phyloP scores from a whole-genome alignment of 2,329 filamentous ascomycete genomes.

The Didymella lethalis region DNA sequence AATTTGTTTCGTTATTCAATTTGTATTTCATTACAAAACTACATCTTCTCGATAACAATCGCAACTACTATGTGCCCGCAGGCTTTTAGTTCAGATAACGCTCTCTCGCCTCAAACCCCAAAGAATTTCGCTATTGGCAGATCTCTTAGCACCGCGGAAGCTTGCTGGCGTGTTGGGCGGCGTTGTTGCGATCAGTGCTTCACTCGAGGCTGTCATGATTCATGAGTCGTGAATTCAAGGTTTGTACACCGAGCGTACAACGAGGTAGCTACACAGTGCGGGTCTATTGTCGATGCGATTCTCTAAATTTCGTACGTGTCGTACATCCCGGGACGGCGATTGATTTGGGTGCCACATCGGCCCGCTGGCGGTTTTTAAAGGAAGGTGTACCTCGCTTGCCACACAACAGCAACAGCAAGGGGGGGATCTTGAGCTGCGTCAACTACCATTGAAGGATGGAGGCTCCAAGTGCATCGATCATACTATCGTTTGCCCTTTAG shows the following conservation, averaged over 20 bases:
- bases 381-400: background rate
- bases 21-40: too few relatives aligned
- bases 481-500: too few relatives aligned
- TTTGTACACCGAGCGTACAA: constrained; percentile 3
- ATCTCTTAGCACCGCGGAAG: background rate
- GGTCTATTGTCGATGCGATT: background rate
- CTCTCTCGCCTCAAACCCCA: background rate
- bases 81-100: background rate
- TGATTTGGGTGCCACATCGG: constrained; percentile 1
- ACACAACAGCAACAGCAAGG: background rate
- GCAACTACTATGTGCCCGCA: background rate
- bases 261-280: background rate
- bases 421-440: background rate
- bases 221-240: background rate
- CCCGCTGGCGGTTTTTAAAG: background rate
- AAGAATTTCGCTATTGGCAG: background rate
- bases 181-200: background rate
- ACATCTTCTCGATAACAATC: background rate
- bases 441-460: background rate
- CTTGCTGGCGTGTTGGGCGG: background rate
- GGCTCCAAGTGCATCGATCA: too few relatives aligned
- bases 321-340: constrained; percentile 13
- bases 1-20: too few relatives aligned
- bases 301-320: constrained; percentile 11
- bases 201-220: background rate